Conservation (phyloP, 345 rosid genomes). For the Chamaenerion angustifolium region DNA sequence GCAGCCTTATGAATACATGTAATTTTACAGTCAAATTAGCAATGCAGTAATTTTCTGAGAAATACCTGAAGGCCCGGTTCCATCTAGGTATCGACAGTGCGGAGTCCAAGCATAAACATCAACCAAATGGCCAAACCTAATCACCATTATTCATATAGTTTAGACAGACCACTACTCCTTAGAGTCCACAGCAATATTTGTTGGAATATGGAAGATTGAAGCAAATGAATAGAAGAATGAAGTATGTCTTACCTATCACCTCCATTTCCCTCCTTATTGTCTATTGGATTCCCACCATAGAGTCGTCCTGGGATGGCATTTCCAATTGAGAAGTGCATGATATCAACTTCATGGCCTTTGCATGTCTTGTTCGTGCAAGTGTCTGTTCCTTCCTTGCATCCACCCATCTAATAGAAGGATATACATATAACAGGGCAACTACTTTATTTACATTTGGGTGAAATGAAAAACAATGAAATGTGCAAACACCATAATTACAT, state of each 20-base stretch:
- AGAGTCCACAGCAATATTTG: neutral
- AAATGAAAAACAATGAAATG: neutral
- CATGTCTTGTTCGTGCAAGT: slow-evolving; percentile 80
- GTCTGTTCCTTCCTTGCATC: slow-evolving; percentile 49
- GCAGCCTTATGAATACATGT: too few species aligned
- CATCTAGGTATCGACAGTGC: slow-evolving; percentile 84
- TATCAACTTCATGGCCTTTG: slow-evolving; percentile 93
- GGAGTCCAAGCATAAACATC: slow-evolving; percentile 91
- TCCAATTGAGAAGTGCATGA: slow-evolving; percentile 98
- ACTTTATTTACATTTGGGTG: neutral
- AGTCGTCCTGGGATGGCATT: slow-evolving; percentile 94
- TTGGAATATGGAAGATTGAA: too few species aligned
- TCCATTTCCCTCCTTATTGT: slow-evolving; percentile 70
- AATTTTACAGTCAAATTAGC: neutral
- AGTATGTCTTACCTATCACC: slow-evolving; percentile 58
- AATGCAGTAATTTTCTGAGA: slow-evolving; percentile 6
- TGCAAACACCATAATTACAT: slow-evolving; percentile 29
- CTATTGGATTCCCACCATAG: slow-evolving; percentile 77
- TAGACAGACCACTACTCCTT: neutral
- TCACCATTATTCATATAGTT: slow-evolving; percentile 3
- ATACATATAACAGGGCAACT: neutral
- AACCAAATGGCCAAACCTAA: slow-evolving; percentile 82
- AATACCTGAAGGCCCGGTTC: slow-evolving; percentile 83
- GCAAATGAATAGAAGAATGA: neutral
- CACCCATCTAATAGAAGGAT: slow-evolving; percentile 61